Evolutionary conservation across 495 filamentous ascomycete genomes (phyloP).

Genomic region (Choiromyces venosus): DNA sequence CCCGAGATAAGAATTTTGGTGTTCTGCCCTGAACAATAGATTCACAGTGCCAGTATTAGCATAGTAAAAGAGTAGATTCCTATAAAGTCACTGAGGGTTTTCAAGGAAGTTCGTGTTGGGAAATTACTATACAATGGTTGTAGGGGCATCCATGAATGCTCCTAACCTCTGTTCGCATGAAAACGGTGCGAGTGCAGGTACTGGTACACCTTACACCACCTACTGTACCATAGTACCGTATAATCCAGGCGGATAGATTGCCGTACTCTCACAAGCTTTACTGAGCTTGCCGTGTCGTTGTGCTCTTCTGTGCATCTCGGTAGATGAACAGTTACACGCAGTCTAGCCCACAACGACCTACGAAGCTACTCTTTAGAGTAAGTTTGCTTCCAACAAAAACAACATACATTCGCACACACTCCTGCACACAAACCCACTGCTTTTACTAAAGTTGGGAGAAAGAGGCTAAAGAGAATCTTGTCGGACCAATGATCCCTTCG

Average conservation of each 20-base stretch:
- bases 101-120: background rate
- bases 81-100: background rate
- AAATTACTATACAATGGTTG: background rate
- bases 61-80: background rate
- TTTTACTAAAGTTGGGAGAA: background rate
- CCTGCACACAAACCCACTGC: too few relatives aligned
- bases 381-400: too few relatives aligned
- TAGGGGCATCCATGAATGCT: background rate
- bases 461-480: conserved; percentile 16
- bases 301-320: background rate
- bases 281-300: background rate
- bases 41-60: background rate
- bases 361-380: too few relatives aligned
- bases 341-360: too few relatives aligned
- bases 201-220: background rate
- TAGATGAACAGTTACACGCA: background rate
- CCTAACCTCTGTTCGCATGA: background rate
- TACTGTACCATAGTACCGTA: background rate
- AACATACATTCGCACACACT: too few relatives aligned
- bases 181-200: background rate
- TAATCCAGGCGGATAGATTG: background rate
- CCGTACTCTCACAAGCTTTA: background rate
- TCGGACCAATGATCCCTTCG: conserved; percentile 6
- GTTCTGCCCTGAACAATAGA: background rate
- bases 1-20: background rate